A percentile compares a stretch with the other conserved stretches of the same genome.
Conservation (phyloP, 169 alveolate species). For the Plasmodium yoelii region DNA sequence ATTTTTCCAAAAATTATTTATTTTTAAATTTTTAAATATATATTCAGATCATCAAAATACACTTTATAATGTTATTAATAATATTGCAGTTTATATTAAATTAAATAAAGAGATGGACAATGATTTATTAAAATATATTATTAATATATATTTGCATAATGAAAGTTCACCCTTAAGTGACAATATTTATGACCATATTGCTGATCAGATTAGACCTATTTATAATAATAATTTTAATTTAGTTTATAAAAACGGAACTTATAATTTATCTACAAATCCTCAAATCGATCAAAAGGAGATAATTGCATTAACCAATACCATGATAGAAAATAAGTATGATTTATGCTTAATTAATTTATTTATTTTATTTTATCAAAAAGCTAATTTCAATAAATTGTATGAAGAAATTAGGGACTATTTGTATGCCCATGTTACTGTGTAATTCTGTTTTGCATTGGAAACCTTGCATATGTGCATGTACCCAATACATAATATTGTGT, state of each 20-base stretch:
- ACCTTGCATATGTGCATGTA: too few relatives aligned
- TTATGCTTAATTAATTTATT: constrained; percentile 34
- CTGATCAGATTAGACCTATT: constrained; percentile 1
- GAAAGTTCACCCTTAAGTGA: neutral
- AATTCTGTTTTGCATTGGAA: too few relatives aligned
- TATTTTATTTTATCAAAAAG: constrained; percentile 12
- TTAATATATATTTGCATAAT: constrained; percentile 43
- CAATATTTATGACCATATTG: constrained; percentile 8
- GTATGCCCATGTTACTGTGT: constrained; percentile 14
- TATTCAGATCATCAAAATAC: constrained; percentile 11
- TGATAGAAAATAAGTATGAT: constrained; percentile 12
- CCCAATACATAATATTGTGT: too few relatives aligned
- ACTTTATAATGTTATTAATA: neutral
- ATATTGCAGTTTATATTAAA: constrained; percentile 20
- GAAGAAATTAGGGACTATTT: constrained; percentile 22
- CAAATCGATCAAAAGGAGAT: neutral
- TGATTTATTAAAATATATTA: constrained; percentile 29
- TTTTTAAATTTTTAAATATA: constrained; percentile 34
- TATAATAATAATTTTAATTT: constrained; percentile 5
- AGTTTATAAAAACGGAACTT: constrained; percentile 19
- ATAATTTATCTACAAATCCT: neutral
- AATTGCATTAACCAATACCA: neutral
- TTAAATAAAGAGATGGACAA: constrained; percentile 21
- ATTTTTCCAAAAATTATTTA: constrained; percentile 48
- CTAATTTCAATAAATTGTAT: constrained; percentile 18